Base-by-base conservation (phyloP, 176 grass and related monocot genomes). In the Echinochloa phyllopogon region DNA sequence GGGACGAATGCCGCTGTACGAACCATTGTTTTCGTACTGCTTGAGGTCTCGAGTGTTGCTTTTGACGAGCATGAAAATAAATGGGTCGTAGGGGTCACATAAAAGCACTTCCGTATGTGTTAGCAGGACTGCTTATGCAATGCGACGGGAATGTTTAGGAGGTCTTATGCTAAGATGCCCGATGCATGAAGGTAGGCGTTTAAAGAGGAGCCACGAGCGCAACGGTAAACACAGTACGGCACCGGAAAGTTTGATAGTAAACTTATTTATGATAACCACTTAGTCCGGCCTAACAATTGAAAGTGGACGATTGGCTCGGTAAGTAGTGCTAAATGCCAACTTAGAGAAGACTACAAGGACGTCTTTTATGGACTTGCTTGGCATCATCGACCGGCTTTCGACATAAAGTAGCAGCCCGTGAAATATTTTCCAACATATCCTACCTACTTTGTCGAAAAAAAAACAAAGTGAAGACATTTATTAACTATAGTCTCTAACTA, bases 181-280 rank as follows among this genome's bases (percentile, higher is more conserved):
- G 39, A 41, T 14, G 25, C 37, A 17, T 44, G 3, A 44, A 8
- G 56, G 23, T n/a, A 24, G 15, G n/a, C 10, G 57, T 45, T 45
- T 45, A 14, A 14, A 66, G 21, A 70, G 71, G 20, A 74, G 47
- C 1, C 17, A 38, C 17, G 21, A n/a, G 25, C 17, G 1, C 8
- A 15, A 2, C 36, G 10, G 37, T 40, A 42, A 42, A 63, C 43
- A 6, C 33, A 79, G 16, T 10, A 53, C 56, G 57, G 69, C 56
- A 51, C 68, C 76, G 68, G 23, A 44, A 73, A 44, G 43, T 64
- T 73, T 64, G 84, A 80, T 65, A 7, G 12, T 80, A 56, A 79
- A 51, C 4, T 51, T 51, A 10, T 24, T 33, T 16, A 73, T 65
- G 84, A 11, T 68, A 65, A 66, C 69, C 59, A 41, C 12, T 45